Percentiles rank a stretch among this genome's conserved stretches.
These are phyloP conservation scores for Micractinium conductrix DNA, from an alignment of 139 green algal species.

Conservation along the genomic window DNA sequence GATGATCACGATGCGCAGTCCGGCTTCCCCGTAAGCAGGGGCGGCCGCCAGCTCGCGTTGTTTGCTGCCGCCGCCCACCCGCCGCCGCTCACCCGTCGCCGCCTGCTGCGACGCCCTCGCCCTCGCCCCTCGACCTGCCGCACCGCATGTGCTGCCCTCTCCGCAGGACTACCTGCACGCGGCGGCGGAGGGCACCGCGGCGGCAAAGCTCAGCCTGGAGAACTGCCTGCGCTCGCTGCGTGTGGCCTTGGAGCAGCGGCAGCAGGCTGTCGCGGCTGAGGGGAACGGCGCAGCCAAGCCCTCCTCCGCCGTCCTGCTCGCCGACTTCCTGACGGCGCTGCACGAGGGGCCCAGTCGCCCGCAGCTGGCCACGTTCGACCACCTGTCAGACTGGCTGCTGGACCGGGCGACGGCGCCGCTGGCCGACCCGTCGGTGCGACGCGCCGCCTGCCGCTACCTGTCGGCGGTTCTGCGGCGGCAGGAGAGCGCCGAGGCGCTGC, in stretches of 20 bases:
- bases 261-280: not conserved
- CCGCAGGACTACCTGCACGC: slow-evolving; percentile 16
- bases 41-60: not conserved
- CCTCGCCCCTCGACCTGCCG: not conserved
- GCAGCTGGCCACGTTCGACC: not conserved
- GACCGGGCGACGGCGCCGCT: not conserved
- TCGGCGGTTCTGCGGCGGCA: slow-evolving; percentile 8
- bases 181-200: not conserved
- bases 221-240: not conserved
- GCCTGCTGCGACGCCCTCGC: not conserved
- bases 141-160: no score
- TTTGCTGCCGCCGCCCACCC: not conserved
- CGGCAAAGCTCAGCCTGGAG: not conserved
- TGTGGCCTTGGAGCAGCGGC: slow-evolving; percentile 12
- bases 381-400: slow-evolving; percentile 6
- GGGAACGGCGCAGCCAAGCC: not conserved
- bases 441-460: not conserved
- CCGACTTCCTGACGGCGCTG: slow-evolving; percentile 23
- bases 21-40: not conserved
- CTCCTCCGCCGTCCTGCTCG: slow-evolving; percentile 4
- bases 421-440: not conserved
- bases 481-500: slow-evolving; percentile 18
- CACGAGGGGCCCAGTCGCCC: not conserved
- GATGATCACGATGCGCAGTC: not conserved
- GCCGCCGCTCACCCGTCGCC: not conserved